These are phyloP conservation scores for Acephala macrosclerotiorum DNA, from an alignment of 2,329 filamentous ascomycete genomes.

Conservation along the genomic window DNA sequence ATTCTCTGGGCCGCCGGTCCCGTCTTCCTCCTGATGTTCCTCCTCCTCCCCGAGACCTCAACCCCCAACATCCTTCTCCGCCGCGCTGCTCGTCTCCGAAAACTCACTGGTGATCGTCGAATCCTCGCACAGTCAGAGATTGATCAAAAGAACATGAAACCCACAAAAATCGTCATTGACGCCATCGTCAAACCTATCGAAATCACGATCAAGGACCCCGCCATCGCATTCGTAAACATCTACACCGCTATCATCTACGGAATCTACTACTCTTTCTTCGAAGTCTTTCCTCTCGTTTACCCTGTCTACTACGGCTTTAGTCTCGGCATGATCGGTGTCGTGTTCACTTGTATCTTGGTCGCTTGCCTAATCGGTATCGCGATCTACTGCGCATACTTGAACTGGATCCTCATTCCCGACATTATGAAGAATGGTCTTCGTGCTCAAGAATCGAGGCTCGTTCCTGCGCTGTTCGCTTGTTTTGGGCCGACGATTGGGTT, in stretches of 20 bases:
- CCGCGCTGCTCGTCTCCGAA: slow-evolving; percentile 67
- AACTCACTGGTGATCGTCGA: slow-evolving; percentile 60
- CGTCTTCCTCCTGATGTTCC: slow-evolving; percentile 65
- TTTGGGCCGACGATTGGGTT: slow-evolving; percentile 64
- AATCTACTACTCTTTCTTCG: slow-evolving; percentile 70
- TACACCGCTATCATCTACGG: slow-evolving; percentile 69
- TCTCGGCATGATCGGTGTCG: slow-evolving; percentile 62
- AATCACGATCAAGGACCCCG: slow-evolving; percentile 67
- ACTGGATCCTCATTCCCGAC: slow-evolving; percentile 58
- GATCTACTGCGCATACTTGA: slow-evolving; percentile 59
- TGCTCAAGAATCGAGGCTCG: slow-evolving; percentile 59
- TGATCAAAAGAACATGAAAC: slow-evolving; percentile 61
- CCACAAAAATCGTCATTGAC: slow-evolving; percentile 52
- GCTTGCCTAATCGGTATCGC: slow-evolving; percentile 59
- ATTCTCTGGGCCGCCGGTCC: slow-evolving; percentile 68
- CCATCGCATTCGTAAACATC: slow-evolving; percentile 66
- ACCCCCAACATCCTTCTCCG: slow-evolving; percentile 65
- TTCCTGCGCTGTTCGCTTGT: slow-evolving; percentile 60
- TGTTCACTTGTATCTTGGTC: slow-evolving; percentile 68
- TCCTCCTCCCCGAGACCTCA: slow-evolving; percentile 70
- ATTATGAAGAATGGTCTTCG: slow-evolving; percentile 57
- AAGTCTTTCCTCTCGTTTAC: slow-evolving; percentile 72
- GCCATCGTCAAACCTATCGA: slow-evolving; percentile 60
- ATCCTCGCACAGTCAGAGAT: slow-evolving; percentile 71
- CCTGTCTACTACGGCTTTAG: slow-evolving; percentile 65